Evolutionary conservation across 1,284 basidiomycete genomes (phyloP).

Genomic region (Fereydounia khargensis): DNA sequence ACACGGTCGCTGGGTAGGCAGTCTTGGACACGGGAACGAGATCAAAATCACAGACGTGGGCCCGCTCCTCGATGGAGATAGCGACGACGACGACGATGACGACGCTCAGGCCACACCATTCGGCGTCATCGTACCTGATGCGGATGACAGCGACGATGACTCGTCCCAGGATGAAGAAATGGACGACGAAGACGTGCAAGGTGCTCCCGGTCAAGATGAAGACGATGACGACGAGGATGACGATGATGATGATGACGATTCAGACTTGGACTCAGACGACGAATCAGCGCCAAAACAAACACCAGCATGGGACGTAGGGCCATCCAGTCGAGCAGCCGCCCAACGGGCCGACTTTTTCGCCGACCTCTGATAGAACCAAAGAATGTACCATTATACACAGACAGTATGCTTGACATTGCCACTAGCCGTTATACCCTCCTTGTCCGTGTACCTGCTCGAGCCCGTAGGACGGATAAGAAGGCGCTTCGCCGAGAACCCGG

Average conservation of each 20-base stretch:
- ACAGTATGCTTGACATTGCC: background rate
- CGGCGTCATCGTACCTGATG: slow-evolving; percentile 9
- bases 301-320: background rate
- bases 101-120: slow-evolving; percentile 11
- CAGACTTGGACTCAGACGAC: slow-evolving; percentile 1
- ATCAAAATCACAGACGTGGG: slow-evolving; percentile 79
- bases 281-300: background rate
- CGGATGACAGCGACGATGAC: slow-evolving; percentile 2
- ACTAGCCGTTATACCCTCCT: background rate
- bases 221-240: slow-evolving; percentile 3
- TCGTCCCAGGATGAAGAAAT: slow-evolving; percentile 12
- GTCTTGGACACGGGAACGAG: slow-evolving; percentile 85
- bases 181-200: no score
- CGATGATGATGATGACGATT: slow-evolving; percentile 3
- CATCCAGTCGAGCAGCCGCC: background rate
- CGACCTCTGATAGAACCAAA: slow-evolving; percentile 20
- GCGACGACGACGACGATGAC: slow-evolving; percentile 23
- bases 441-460: no score
- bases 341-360: slow-evolving; percentile 14
- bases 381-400: no score
- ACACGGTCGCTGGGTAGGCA: slow-evolving; percentile 77
- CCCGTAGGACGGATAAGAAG: no score
- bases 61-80: slow-evolving; percentile 63
- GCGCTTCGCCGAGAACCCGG: no score
- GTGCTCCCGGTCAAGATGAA: slow-evolving; percentile 1